phyloP scores from a whole-genome alignment of 2,329 filamentous ascomycete species.

The Aspergillus hiratsukae region DNA sequence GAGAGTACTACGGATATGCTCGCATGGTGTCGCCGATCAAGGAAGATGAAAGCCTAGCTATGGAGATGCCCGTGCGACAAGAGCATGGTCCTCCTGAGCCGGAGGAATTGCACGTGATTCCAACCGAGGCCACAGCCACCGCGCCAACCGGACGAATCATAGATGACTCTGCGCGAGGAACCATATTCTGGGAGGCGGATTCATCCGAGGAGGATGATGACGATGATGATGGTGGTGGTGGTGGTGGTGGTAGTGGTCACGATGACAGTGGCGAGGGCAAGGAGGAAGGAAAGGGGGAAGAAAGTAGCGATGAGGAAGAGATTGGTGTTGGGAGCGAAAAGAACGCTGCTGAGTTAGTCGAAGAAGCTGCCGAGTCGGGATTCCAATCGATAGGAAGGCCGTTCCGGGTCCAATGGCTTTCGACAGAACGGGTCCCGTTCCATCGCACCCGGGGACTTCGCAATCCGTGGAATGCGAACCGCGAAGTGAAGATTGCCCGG shows the following conservation, averaged over 20 bases:
- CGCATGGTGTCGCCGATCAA: slow-evolving; percentile 83
- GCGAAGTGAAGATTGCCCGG: slow-evolving; percentile 92
- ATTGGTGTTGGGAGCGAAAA: slow-evolving; percentile 33
- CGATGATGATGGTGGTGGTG: slow-evolving; percentile 21
- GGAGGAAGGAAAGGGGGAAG: background rate
- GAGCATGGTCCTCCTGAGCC: slow-evolving; percentile 53
- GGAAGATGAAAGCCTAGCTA: slow-evolving; percentile 65
- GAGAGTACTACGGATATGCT: slow-evolving; percentile 94
- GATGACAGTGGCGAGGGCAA: slow-evolving; percentile 24
- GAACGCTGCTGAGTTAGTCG: slow-evolving; percentile 46
- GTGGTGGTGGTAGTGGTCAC: background rate
- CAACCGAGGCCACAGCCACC: slow-evolving; percentile 70
- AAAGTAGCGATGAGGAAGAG: slow-evolving; percentile 38
- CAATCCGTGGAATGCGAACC: slow-evolving; percentile 92
- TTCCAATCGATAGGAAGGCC: slow-evolving; percentile 80
- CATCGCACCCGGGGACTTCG: slow-evolving; percentile 80
- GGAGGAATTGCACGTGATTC: slow-evolving; percentile 73
- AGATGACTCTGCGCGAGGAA: slow-evolving; percentile 87
- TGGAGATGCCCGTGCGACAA: slow-evolving; percentile 64
- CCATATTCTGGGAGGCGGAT: slow-evolving; percentile 93
- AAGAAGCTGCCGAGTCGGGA: slow-evolving; percentile 39
- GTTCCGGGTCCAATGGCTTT: slow-evolving; percentile 87
- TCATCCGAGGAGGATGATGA: slow-evolving; percentile 46
- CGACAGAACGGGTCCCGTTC: slow-evolving; percentile 77
- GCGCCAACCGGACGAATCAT: slow-evolving; percentile 83